phyloP scores from a whole-genome alignment of 1,284 basidiomycete species.

The Apiotrichum montevideense region DNA sequence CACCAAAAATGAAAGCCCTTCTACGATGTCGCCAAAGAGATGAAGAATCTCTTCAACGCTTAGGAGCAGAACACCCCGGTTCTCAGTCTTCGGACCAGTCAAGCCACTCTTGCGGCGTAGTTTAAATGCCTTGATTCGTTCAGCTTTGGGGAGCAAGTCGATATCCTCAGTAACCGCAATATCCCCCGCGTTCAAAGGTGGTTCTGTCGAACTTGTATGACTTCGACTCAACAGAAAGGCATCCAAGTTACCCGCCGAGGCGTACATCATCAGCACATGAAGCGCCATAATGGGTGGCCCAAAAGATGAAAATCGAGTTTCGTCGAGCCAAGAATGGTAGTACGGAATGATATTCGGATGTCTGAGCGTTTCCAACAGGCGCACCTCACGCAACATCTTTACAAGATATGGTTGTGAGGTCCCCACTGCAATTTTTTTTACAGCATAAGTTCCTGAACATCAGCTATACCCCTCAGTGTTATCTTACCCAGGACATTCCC shows the following conservation, averaged over 20 bases:
- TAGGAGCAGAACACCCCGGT: constrained; percentile 65
- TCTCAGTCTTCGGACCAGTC: constrained; percentile 22
- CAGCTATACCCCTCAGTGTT: background rate
- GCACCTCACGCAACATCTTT: constrained; percentile 73
- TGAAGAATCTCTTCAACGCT: constrained; percentile 72
- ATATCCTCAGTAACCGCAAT: constrained; percentile 46
- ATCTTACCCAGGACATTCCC: constrained; percentile 30
- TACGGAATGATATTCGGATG: constrained; percentile 92
- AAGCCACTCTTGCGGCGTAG: constrained; percentile 35
- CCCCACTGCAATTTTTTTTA: constrained; percentile 92
- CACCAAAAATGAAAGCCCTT: constrained; percentile 74
- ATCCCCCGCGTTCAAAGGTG: constrained; percentile 20
- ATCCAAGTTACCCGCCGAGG: constrained; percentile 74
- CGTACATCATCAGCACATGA: constrained; percentile 88
- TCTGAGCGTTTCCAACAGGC: constrained; percentile 73
- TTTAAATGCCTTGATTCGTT: constrained; percentile 55
- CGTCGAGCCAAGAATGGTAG: constrained; percentile 91
- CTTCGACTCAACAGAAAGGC: constrained; percentile 70
- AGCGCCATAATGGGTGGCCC: constrained; percentile 75
- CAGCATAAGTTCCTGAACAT: constrained; percentile 58
- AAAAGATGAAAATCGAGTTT: constrained; percentile 70
- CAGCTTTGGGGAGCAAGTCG: constrained; percentile 53
- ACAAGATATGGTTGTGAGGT: constrained; percentile 76
- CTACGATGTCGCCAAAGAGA: constrained; percentile 69
- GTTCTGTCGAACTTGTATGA: constrained; percentile 6